Conservation (phyloP, 2,329 filamentous ascomycete genomes). For the Cercospora sesami region DNA sequence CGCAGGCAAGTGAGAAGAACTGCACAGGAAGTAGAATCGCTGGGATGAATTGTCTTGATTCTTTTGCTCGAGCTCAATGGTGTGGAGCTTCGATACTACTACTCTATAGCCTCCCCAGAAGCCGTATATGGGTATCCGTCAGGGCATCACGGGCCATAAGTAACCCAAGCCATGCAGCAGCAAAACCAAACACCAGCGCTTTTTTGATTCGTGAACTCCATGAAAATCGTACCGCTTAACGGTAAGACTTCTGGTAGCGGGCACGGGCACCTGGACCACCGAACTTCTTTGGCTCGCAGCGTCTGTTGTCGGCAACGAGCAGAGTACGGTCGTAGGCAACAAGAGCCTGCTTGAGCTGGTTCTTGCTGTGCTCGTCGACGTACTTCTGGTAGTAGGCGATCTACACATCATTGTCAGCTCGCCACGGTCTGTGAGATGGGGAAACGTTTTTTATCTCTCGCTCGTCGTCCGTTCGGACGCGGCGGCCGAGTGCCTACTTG, state of each 20-base stretch:
- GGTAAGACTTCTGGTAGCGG: constrained; percentile 99
- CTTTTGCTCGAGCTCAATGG: constrained; percentile 8
- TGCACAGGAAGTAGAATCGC: neutral
- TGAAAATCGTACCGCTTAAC: constrained; percentile 61
- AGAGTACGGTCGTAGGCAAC: constrained; percentile 95
- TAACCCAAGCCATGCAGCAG: constrained; percentile 17
- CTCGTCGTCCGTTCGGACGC: constrained; percentile 17
- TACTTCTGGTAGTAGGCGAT: constrained; percentile 99
- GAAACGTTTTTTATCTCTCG: constrained; percentile 7
- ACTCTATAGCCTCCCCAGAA: constrained; percentile 11
- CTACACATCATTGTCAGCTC: constrained; percentile 29
- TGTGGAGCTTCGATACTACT: constrained; percentile 12
- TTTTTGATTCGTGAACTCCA: constrained; percentile 18
- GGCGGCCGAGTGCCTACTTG: constrained; percentile 21
- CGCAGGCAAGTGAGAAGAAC: neutral
- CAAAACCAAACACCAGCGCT: constrained; percentile 19
- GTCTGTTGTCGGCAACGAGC: constrained; percentile 97
- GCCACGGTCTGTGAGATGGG: constrained; percentile 19
- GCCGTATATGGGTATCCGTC: constrained; percentile 15
- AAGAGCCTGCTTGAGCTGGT: constrained; percentile 96
- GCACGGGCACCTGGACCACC: constrained; percentile 90
- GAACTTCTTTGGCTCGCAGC: constrained; percentile 99
- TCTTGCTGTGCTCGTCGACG: constrained; percentile 99
- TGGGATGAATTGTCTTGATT: constrained; percentile 15
- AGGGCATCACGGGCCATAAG: constrained; percentile 11